phyloP scores from a whole-genome alignment of 805 yeast species.

The Metschnikowia kunwiensis region DNA sequence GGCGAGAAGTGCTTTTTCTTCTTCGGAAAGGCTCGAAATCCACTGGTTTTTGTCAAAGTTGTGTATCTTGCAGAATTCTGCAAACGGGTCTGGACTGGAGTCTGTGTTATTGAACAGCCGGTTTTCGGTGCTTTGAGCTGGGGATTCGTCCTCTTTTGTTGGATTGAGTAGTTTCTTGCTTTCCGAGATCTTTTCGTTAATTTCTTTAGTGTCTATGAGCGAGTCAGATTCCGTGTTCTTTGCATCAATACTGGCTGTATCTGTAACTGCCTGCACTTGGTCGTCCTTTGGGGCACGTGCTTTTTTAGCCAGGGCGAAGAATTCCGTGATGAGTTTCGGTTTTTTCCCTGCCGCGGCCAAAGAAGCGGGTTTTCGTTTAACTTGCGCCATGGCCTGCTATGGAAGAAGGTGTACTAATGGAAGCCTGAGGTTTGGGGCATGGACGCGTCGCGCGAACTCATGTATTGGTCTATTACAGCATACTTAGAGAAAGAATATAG shows the following conservation, averaged over 20 bases:
- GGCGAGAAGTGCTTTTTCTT: conserved; percentile 49
- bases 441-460: too few species aligned
- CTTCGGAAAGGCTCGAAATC: conserved; percentile 46
- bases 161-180: not conserved
- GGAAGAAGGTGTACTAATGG: too few species aligned
- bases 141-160: not conserved
- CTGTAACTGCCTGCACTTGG: not conserved
- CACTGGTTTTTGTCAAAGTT: conserved; percentile 52
- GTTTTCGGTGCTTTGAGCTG: too few species aligned
- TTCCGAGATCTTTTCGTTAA: too few species aligned
- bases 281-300: not conserved
- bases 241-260: too few species aligned
- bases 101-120: too few species aligned
- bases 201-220: too few species aligned
- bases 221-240: too few species aligned
- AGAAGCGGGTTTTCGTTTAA: conserved; percentile 3
- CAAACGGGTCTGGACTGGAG: not conserved
- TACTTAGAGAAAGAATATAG: too few species aligned
- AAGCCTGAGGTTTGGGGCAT: too few species aligned
- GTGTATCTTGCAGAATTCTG: conserved; percentile 4
- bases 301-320: conserved; percentile 12
- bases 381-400: conserved; percentile 11
- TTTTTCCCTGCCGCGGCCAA: conserved; percentile 4
- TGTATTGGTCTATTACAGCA: too few species aligned
- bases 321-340: conserved; percentile 18